These are phyloP conservation scores for Podochytrium sp. DNA, from an alignment of 192 early-diverging fungal genomes.

Conservation along the genomic window DNA sequence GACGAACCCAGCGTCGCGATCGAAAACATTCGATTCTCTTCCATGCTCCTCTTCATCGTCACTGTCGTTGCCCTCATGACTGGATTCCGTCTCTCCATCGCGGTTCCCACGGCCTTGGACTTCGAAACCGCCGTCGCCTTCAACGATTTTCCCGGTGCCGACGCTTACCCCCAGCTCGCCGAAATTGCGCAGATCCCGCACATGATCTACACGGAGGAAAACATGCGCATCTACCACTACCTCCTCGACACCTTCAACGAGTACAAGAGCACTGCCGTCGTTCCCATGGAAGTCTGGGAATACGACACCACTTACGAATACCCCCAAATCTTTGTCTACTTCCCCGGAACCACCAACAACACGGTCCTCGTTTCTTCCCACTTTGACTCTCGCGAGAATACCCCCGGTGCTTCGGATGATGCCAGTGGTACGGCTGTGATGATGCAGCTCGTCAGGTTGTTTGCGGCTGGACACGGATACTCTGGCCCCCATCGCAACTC, in stretches of 20 bases:
- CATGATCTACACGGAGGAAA: not conserved
- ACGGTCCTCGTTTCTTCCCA: not conserved
- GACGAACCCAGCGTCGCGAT: too few species aligned
- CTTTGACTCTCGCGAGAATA: not conserved
- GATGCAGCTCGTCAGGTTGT: not conserved
- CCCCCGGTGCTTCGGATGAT: not conserved
- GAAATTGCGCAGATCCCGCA: not conserved
- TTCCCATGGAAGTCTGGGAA: not conserved
- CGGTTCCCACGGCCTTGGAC: not conserved
- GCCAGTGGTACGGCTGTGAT: not conserved
- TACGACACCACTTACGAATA: not conserved
- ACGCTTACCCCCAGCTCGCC: not conserved
- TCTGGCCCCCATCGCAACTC: not conserved
- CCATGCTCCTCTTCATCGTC: not conserved
- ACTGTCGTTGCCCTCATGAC: not conserved
- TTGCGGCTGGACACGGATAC: not conserved
- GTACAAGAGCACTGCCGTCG: not conserved
- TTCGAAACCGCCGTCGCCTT: not conserved
- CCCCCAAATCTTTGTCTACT: not conserved
- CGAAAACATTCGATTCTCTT: too few species aligned
- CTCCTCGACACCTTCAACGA: not conserved
- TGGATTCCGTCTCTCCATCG: too few species aligned
- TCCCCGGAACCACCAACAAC: not conserved
- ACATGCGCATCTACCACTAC: not conserved
- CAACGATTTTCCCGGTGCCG: not conserved